These are phyloP conservation scores for Aspergillus thermomutatus DNA, from an alignment of 2,329 filamentous ascomycete genomes.

Conservation along the genomic window DNA sequence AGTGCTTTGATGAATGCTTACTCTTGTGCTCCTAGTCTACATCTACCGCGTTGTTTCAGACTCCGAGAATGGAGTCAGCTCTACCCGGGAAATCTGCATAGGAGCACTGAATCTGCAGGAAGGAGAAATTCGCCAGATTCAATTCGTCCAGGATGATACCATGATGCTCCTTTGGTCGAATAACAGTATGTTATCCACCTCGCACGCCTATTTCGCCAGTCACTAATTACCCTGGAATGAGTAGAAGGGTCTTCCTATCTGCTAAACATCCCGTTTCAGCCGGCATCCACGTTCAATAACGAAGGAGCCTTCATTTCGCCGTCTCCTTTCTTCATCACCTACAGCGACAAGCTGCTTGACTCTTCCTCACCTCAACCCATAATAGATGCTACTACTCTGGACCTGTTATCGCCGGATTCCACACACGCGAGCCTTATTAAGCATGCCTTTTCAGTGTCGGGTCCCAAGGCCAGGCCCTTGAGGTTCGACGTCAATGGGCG, in stretches of 20 bases:
- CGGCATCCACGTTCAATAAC: conserved; percentile 4
- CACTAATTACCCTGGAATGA: conserved; percentile 1
- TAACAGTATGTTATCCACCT: conserved; percentile 20
- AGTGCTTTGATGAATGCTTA: conserved; percentile 8
- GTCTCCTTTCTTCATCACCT: conserved; percentile 17
- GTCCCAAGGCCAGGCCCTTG: conserved; percentile 46
- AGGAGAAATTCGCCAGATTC: conserved; percentile 54
- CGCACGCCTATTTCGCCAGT: background rate
- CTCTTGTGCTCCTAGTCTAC: conserved; percentile 46
- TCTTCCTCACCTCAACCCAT: conserved; percentile 12
- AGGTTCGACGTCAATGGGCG: conserved; percentile 55
- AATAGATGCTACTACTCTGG: conserved; percentile 10
- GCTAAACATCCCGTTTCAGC: conserved; percentile 32
- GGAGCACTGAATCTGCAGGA: conserved; percentile 31
- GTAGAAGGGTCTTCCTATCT: conserved; percentile 29
- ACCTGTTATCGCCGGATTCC: conserved; percentile 17
- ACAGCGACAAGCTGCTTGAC: conserved; percentile 13
- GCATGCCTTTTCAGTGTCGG: conserved; percentile 46
- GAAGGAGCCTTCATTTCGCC: conserved; percentile 7
- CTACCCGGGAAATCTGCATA: conserved; percentile 30
- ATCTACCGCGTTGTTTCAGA: conserved; percentile 54
- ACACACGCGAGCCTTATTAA: conserved; percentile 29
- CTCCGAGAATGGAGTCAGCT: conserved; percentile 60
- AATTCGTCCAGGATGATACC: conserved; percentile 62
- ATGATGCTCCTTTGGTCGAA: conserved; percentile 58